Evolutionary conservation across 1,139 yeast species (phyloP).

Genomic region (Spathaspora sp.): DNA sequence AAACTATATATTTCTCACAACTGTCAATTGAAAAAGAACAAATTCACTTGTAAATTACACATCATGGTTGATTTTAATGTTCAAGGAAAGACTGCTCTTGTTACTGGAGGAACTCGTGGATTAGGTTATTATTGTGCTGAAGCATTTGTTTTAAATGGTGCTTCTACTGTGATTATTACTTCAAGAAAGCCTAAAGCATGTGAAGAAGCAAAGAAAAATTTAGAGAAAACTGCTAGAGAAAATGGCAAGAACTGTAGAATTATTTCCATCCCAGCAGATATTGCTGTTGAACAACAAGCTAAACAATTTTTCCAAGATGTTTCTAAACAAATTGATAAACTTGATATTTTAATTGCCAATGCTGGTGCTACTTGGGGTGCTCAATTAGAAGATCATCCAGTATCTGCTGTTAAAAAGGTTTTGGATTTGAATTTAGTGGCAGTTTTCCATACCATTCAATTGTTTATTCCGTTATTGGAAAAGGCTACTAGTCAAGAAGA

Average conservation of each 20-base stretch:
- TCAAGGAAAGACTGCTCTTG: slow-evolving; percentile 64
- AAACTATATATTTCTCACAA: background rate
- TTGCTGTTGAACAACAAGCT: slow-evolving; percentile 53
- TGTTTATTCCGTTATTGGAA: slow-evolving; percentile 57
- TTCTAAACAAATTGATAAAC: slow-evolving; percentile 37
- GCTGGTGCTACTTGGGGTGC: slow-evolving; percentile 88
- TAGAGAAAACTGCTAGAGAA: slow-evolving; percentile 47
- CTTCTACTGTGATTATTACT: slow-evolving; percentile 60
- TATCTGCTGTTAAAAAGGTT: slow-evolving; percentile 62
- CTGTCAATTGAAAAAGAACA: too few relatives aligned
- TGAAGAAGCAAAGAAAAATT: slow-evolving; percentile 52
- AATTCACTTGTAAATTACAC: too few relatives aligned
- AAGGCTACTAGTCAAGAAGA: slow-evolving; percentile 55
- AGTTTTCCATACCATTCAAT: slow-evolving; percentile 68
- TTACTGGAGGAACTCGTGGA: slow-evolving; percentile 83
- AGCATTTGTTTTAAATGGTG: slow-evolving; percentile 62
- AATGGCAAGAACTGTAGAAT: slow-evolving; percentile 46
- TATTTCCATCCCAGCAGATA: slow-evolving; percentile 59
- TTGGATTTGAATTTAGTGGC: slow-evolving; percentile 66
- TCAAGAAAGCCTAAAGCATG: slow-evolving; percentile 69
- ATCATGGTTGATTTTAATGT: slow-evolving; percentile 52
- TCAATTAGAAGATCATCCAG: slow-evolving; percentile 60
- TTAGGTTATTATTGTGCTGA: slow-evolving; percentile 72
- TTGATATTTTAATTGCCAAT: slow-evolving; percentile 70
- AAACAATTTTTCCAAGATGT: slow-evolving; percentile 47